Evolutionary conservation across 2,329 filamentous ascomycete species (phyloP).

Genomic region (Neophaeococcomyces mojaviensis): DNA sequence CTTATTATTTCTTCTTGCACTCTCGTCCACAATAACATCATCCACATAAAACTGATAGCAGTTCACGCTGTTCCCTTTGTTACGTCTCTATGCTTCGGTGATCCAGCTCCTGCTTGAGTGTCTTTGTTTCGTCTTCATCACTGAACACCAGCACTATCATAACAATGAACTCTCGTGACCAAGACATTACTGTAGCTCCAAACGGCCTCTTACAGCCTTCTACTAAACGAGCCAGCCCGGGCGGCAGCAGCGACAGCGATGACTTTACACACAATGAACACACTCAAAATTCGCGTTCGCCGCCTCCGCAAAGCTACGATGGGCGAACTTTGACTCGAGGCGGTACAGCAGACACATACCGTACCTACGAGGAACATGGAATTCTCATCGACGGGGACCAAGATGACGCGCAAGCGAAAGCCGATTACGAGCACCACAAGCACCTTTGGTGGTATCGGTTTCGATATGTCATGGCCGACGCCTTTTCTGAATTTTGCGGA

Average conservation of each 20-base stretch:
- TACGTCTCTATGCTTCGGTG: too few species aligned
- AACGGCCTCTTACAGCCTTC: too few species aligned
- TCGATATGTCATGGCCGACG: slow-evolving; percentile 44
- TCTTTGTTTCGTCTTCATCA: too few species aligned
- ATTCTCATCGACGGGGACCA: slow-evolving; percentile 23
- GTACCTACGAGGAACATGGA: slow-evolving; percentile 19
- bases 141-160: too few species aligned
- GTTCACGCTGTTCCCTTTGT: too few species aligned
- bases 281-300: neutral
- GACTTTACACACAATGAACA: neutral
- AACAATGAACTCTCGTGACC: too few species aligned
- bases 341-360: neutral
- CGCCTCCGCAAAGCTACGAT: neutral
- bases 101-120: too few species aligned
- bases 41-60: too few species aligned
- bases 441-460: slow-evolving; percentile 43
- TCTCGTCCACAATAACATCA: too few species aligned
- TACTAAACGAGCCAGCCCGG: too few species aligned
- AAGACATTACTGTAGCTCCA: too few species aligned
- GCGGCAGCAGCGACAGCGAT: neutral
- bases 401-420: slow-evolving; percentile 18
- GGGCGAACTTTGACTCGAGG: neutral
- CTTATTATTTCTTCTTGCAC: too few species aligned
- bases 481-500: slow-evolving; percentile 55
- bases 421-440: slow-evolving; percentile 27